phyloP scores from a whole-genome alignment of 2,329 filamentous ascomycete genomes.

The Fusarium hainanense region DNA sequence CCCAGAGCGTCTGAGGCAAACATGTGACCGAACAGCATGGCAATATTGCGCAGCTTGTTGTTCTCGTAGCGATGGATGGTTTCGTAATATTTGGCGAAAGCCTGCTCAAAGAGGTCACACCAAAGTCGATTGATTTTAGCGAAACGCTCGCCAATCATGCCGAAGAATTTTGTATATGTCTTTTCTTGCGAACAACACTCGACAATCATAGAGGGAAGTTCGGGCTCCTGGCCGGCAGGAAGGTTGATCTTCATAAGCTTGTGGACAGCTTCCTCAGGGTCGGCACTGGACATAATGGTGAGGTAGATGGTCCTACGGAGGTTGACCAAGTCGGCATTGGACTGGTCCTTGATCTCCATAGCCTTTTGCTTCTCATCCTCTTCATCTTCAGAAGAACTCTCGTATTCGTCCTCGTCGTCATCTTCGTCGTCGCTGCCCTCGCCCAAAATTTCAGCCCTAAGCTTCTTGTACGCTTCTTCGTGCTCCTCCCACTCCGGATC shows the following conservation, averaged over 20 bases:
- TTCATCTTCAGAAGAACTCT: slow-evolving; percentile 76
- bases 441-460: slow-evolving; percentile 93
- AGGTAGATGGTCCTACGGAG: slow-evolving; percentile 94
- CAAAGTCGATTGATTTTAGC: slow-evolving; percentile 95
- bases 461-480: slow-evolving; percentile 87
- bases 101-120: slow-evolving; percentile 90
- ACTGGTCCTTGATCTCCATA: slow-evolving; percentile 97
- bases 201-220: slow-evolving; percentile 95
- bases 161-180: slow-evolving; percentile 98
- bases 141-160: slow-evolving; percentile 92
- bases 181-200: slow-evolving; percentile 97
- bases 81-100: slow-evolving; percentile 93
- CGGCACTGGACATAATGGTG: slow-evolving; percentile 95
- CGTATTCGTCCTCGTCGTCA: slow-evolving; percentile 69
- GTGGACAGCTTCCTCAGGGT: slow-evolving; percentile 96
- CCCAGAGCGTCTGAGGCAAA: slow-evolving; percentile 88
- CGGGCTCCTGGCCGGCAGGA: slow-evolving; percentile 85
- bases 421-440: slow-evolving; percentile 89
- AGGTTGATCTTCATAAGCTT: slow-evolving; percentile 96
- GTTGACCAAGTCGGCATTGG: slow-evolving; percentile 94
- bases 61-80: slow-evolving; percentile 98
- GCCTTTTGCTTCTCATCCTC: slow-evolving; percentile 83
- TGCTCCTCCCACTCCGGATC: slow-evolving; percentile 91
- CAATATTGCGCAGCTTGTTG: slow-evolving; percentile 93
- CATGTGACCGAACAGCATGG: slow-evolving; percentile 92